Conservation (phyloP, 495 filamentous ascomycete genomes). For the Acidiella bohemica region DNA sequence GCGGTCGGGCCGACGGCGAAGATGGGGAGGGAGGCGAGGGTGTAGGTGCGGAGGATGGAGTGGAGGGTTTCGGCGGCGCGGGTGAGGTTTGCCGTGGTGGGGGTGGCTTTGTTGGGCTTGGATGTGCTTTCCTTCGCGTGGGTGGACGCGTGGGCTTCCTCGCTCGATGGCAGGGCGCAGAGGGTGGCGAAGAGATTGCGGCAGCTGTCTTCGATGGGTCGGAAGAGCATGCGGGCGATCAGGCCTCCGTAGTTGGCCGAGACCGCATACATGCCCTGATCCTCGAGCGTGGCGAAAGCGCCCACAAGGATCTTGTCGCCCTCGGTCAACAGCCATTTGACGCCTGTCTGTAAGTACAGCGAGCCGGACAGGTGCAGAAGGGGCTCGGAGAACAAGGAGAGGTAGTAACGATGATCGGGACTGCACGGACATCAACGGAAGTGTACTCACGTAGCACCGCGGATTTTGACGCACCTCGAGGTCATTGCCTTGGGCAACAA, state of each 20-base stretch:
- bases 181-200: constrained; percentile 76
- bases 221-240: constrained; percentile 78
- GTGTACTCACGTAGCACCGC: constrained; percentile 5
- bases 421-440: constrained; percentile 20
- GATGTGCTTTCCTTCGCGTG: too few relatives aligned
- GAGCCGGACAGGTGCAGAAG: constrained; percentile 56
- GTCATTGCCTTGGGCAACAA: constrained; percentile 34
- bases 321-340: constrained; percentile 89
- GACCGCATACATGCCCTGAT: constrained; percentile 87
- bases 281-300: constrained; percentile 53
- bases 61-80: constrained; percentile 36
- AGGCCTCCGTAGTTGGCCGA: constrained; percentile 92
- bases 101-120: neutral
- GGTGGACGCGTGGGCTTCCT: neutral
- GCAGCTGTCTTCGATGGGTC: constrained; percentile 85
- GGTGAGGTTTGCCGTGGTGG: constrained; percentile 6
- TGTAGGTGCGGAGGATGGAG: constrained; percentile 46
- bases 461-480: constrained; percentile 30
- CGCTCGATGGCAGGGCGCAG: constrained; percentile 18
- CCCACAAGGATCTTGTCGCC: constrained; percentile 83
- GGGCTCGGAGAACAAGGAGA: constrained; percentile 51
- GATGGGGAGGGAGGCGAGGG: constrained; percentile 53
- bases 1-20: constrained; percentile 56
- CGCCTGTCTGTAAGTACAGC: constrained; percentile 69
- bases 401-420: constrained; percentile 34